A percentile compares a stretch with the other conserved stretches of the same genome.
Evolutionary conservation across 2,329 filamentous ascomycete species (phyloP).

Genomic region (Fusarium sp.): DNA sequence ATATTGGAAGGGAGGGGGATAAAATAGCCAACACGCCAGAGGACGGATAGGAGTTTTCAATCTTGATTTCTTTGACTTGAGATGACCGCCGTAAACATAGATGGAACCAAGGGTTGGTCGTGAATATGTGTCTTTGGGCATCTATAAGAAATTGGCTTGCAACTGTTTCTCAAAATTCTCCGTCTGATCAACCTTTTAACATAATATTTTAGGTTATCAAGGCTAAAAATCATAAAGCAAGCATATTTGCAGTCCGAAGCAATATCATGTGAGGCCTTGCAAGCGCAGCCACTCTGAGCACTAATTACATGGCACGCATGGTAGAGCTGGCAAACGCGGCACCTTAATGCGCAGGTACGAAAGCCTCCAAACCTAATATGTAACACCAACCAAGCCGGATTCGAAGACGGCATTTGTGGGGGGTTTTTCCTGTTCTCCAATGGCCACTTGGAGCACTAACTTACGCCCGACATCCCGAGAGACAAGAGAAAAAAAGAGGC

Average conservation of each 20-base stretch:
- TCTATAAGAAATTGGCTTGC: not conserved
- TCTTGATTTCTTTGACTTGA: conserved; percentile 21
- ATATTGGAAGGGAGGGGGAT: conserved; percentile 20
- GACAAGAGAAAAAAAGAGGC: not conserved
- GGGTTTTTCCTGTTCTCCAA: not conserved
- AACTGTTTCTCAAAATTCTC: not conserved
- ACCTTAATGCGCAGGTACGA: not conserved
- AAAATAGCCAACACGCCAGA: conserved; percentile 27
- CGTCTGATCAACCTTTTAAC: not conserved
- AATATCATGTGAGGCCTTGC: not conserved
- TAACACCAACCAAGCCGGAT: not conserved
- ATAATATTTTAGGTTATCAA: not conserved
- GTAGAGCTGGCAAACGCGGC: not conserved
- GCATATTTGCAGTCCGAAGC: not conserved
- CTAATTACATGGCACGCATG: not conserved
- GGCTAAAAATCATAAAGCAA: not conserved
- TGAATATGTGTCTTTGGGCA: not conserved
- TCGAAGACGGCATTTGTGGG: not conserved
- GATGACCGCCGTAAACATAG: not conserved
- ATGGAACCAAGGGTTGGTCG: not conserved
- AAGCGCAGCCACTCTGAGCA: not conserved
- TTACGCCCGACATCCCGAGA: not conserved
- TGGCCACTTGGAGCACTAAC: not conserved
- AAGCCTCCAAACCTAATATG: not conserved
- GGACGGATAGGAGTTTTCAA: conserved; percentile 42